Evolutionary conservation across 2,329 filamentous ascomycete genomes (phyloP).

Genomic region (Colletotrichum higginsianum): DNA sequence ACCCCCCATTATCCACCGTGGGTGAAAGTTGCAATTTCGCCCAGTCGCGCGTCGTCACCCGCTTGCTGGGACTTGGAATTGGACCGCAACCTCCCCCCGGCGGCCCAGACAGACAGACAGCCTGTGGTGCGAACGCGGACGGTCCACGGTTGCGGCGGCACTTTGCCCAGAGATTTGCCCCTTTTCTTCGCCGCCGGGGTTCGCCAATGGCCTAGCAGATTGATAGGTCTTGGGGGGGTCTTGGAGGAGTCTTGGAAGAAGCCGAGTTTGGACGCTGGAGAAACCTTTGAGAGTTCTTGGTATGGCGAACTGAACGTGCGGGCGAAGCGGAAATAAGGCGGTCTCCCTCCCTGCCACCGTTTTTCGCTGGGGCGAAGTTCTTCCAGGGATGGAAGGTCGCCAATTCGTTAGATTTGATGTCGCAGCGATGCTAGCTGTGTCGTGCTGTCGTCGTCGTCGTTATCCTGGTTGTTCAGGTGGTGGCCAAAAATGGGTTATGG

Average conservation of each 20-base stretch:
- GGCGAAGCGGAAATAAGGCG: slow-evolving; percentile 25
- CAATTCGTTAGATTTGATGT: not conserved
- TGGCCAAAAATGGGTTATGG: not conserved
- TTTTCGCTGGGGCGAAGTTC: not conserved
- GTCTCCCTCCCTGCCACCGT: not conserved
- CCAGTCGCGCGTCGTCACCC: not conserved
- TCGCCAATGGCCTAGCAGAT: not conserved
- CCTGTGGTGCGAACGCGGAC: not conserved
- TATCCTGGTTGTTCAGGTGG: slow-evolving; percentile 6
- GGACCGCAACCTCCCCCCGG: slow-evolving; percentile 3
- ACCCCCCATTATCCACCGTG: not conserved
- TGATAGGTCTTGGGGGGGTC: not conserved
- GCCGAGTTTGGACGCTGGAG: not conserved
- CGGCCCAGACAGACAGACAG: not conserved
- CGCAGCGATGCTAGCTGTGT: not conserved
- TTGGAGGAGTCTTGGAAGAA: not conserved
- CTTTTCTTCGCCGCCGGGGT: not conserved
- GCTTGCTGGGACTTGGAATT: slow-evolving; percentile 4
- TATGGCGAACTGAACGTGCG: slow-evolving; percentile 9
- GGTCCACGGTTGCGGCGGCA: slow-evolving; percentile 28
- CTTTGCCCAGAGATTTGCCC: slow-evolving; percentile 21
- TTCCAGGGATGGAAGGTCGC: not conserved
- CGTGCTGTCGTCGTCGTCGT: not conserved
- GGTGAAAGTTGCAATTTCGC: not conserved
- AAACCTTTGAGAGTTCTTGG: slow-evolving; percentile 25